phyloP scores from a whole-genome alignment of 192 early-diverging fungal species.

The Linnemannia schmuckeri region DNA sequence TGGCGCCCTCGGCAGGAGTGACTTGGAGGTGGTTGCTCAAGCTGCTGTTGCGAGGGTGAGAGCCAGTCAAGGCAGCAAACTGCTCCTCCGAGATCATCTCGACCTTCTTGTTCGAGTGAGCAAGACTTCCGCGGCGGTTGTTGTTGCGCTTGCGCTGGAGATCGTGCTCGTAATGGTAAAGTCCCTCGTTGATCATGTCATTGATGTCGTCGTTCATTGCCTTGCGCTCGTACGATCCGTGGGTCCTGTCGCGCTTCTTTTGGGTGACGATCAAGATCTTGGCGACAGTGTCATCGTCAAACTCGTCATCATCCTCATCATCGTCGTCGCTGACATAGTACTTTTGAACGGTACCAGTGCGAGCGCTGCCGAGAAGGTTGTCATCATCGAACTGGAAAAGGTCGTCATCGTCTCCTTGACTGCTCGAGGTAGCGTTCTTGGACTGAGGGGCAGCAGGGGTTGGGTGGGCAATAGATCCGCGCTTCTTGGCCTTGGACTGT shows the following conservation, averaged over 20 bases:
- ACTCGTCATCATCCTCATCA: conserved; percentile 85
- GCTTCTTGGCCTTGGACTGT: conserved; percentile 47
- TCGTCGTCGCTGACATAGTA: conserved; percentile 72
- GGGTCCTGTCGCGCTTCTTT: conserved; percentile 76
- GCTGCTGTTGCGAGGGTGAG: conserved; percentile 37
- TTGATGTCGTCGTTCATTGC: conserved; percentile 84
- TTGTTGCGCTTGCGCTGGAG: conserved; percentile 67
- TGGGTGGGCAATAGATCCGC: conserved; percentile 28
- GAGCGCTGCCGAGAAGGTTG: conserved; percentile 67
- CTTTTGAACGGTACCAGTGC: conserved; percentile 62
- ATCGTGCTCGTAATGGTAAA: conserved; percentile 91
- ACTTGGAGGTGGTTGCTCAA: conserved; percentile 34
- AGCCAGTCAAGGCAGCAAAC: conserved; percentile 67
- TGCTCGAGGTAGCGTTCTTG: not conserved
- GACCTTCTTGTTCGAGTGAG: conserved; percentile 66
- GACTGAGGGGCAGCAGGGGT: conserved; percentile 6
- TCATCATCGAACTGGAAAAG: conserved; percentile 88
- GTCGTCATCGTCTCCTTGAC: conserved; percentile 73
- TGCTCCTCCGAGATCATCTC: conserved; percentile 70
- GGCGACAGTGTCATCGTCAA: conserved; percentile 92
- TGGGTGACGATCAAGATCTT: conserved; percentile 94
- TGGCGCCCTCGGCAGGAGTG: not conserved
- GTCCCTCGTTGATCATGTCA: conserved; percentile 96
- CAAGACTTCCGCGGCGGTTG: conserved; percentile 43
- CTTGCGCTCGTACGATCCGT: conserved; percentile 84